A percentile compares a stretch with the other conserved stretches of the same genome.
phyloP scores from a whole-genome alignment of 495 filamentous ascomycete species.

The Daldinia grandis region DNA sequence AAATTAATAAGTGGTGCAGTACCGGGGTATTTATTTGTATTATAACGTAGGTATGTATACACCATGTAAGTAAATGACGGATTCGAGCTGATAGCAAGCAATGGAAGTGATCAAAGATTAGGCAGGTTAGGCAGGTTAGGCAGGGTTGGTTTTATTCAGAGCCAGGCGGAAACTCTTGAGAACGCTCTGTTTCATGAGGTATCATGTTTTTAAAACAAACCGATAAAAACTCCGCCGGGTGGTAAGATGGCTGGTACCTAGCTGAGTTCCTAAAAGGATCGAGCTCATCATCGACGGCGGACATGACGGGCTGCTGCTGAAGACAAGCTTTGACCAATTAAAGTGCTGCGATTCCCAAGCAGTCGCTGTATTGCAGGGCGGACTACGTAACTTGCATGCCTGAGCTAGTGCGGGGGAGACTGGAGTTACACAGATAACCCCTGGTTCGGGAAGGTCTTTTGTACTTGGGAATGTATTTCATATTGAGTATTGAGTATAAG shows the following conservation, averaged over 20 bases:
- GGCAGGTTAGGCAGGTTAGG: too few species aligned
- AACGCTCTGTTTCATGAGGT: conserved; percentile 16
- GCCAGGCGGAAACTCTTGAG: not conserved
- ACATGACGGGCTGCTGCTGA: conserved; percentile 34
- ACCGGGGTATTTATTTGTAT: not conserved
- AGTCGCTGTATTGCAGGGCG: conserved; percentile 15
- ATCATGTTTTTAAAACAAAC: conserved; percentile 23
- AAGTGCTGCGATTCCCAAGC: conserved; percentile 37
- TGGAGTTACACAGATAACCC: conserved; percentile 15
- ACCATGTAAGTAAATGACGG: too few species aligned
- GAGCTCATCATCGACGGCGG: conserved; percentile 43
- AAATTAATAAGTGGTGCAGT: conserved; percentile 4
- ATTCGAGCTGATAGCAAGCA: too few species aligned
- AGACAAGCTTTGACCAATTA: conserved; percentile 38
- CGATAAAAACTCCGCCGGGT: not conserved
- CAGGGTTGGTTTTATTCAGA: too few species aligned
- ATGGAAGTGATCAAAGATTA: too few species aligned
- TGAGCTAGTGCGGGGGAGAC: conserved; percentile 30
- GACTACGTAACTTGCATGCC: not conserved
- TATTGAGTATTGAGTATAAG: not conserved
- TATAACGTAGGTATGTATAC: too few species aligned
- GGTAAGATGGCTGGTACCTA: conserved; percentile 16
- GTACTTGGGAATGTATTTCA: not conserved
- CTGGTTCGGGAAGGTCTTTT: conserved; percentile 16
- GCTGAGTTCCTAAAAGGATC: conserved; percentile 26